Percentiles rank a stretch among this genome's conserved stretches.
phyloP scores from a whole-genome alignment of 305 asterid genomes.

The Fraxinus floribunda region DNA sequence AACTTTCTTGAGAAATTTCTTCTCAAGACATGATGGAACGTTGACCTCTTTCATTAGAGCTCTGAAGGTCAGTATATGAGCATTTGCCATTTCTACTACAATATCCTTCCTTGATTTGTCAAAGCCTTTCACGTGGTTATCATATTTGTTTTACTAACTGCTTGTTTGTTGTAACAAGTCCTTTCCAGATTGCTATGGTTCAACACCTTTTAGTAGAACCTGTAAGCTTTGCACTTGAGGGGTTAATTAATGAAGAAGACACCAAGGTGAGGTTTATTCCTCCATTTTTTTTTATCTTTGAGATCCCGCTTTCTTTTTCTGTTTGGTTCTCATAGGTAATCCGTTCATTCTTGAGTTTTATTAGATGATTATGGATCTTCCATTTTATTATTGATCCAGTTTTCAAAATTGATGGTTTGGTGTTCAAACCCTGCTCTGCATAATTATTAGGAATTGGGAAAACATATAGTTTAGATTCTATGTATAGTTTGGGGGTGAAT shows the following conservation, averaged over 20 bases:
- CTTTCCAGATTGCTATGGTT: constrained; percentile 65
- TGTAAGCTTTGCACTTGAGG: constrained; percentile 40
- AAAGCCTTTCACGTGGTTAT: constrained; percentile 25
- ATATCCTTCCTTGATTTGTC: constrained; percentile 18
- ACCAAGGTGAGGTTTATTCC: constrained; percentile 46
- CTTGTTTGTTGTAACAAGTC: constrained; percentile 22
- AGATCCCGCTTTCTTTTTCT: constrained; percentile 9
- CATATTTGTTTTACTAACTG: constrained; percentile 17
- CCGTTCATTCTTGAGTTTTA: constrained; percentile 3
- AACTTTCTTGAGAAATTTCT: constrained; percentile 69
- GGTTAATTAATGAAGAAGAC: constrained; percentile 39
- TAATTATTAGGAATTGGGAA: constrained; percentile 18
- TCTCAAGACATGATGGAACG: constrained; percentile 87
- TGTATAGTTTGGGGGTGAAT: not conserved
- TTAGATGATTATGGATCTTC: constrained; percentile 10
- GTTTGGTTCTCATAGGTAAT: constrained; percentile 18
- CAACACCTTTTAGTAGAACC: constrained; percentile 65
- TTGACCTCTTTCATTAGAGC: constrained; percentile 79
- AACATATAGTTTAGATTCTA: not conserved
- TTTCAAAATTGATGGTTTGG: not conserved
- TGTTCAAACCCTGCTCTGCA: not conserved
- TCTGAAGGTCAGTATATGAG: constrained; percentile 54
- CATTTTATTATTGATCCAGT: not conserved
- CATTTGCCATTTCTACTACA: not conserved
- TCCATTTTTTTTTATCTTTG: not conserved